These are phyloP conservation scores for Metarhizium robertsii DNA, from an alignment of 2,329 filamentous ascomycete genomes.

Conservation along the genomic window DNA sequence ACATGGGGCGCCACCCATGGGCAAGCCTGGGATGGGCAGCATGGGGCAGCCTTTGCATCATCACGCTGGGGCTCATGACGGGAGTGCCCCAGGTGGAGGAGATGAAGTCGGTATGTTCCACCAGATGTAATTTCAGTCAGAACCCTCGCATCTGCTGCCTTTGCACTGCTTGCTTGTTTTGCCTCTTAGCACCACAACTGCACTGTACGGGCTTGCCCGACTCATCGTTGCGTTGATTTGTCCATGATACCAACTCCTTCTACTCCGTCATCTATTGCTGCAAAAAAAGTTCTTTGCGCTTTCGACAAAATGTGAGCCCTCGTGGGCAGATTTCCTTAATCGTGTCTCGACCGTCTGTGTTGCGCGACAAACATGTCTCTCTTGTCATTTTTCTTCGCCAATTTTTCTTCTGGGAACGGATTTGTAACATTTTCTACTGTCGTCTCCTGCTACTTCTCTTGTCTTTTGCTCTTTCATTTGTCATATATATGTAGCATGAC, in stretches of 20 bases:
- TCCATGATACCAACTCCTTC: conserved; percentile 25
- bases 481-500: conserved; percentile 5
- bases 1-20: conserved; percentile 45
- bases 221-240: conserved; percentile 20
- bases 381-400: background rate
- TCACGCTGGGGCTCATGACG: conserved; percentile 31
- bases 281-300: conserved; percentile 13
- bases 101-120: conserved; percentile 98
- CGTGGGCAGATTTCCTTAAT: background rate
- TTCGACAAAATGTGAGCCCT: conserved; percentile 3
- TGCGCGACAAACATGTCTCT: background rate
- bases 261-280: conserved; percentile 1
- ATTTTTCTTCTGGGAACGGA: conserved; percentile 1
- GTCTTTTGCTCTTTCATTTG: background rate
- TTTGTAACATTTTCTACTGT: conserved; percentile 1
- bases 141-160: conserved; percentile 30
- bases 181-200: conserved; percentile 12
- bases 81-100: conserved; percentile 54
- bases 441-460: background rate
- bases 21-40: conserved; percentile 55
- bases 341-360: background rate
- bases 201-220: conserved; percentile 6
- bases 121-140: conserved; percentile 54
- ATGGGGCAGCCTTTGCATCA: conserved; percentile 65
- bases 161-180: conserved; percentile 19